Conservation (phyloP, 306 rosid species). For the Betula pendula region DNA sequence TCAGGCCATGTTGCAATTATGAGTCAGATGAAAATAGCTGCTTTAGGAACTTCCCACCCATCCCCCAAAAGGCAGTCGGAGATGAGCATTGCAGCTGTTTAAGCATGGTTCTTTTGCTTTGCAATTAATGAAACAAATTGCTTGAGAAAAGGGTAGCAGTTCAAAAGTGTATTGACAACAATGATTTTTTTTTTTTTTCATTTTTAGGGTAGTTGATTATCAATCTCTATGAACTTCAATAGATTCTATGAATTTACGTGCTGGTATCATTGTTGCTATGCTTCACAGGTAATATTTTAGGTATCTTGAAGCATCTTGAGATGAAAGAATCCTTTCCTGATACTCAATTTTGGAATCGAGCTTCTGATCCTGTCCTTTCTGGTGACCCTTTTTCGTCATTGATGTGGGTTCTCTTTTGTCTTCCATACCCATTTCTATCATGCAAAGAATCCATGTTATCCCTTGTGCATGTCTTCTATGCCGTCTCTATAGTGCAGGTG, state of each 20-base stretch:
- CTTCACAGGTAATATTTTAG: conserved; percentile 57
- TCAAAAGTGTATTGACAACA: background rate
- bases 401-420: conserved; percentile 96
- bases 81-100: background rate
- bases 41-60: too few species aligned
- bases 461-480: conserved; percentile 81
- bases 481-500: conserved; percentile 87
- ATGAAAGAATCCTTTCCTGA: conserved; percentile 46
- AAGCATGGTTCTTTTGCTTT: background rate
- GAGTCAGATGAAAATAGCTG: too few species aligned
- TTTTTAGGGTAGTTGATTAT: background rate
- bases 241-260: background rate
- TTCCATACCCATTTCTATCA: conserved; percentile 75
- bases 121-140: background rate
- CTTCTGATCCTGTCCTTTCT: conserved; percentile 82
- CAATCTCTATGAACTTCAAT: background rate
- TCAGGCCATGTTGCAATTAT: background rate
- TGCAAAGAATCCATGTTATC: conserved; percentile 80
- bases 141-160: background rate
- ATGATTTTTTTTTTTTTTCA: background rate
- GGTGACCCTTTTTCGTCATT: conserved; percentile 87
- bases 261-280: conserved; percentile 23
- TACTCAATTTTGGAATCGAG: conserved; percentile 72
- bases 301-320: conserved; percentile 53
- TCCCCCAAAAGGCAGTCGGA: background rate